These are phyloP conservation scores for Oryza nivara DNA, from an alignment of 176 grass and related monocot species.

Conservation along the genomic window DNA sequence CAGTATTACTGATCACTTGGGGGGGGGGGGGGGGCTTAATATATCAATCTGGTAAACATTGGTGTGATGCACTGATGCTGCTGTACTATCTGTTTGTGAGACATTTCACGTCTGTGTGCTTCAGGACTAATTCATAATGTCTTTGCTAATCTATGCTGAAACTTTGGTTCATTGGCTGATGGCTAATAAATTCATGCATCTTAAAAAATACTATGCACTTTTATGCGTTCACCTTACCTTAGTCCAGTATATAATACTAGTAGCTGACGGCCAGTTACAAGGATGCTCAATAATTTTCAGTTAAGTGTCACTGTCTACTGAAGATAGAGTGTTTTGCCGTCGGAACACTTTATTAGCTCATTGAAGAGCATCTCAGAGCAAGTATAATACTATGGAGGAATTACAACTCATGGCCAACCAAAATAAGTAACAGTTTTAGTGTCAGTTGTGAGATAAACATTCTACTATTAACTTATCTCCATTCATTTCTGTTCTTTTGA, in stretches of 20 bases:
- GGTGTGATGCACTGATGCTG: not conserved
- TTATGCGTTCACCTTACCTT: not conserved
- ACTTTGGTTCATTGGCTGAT: not conserved
- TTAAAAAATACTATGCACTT: not conserved
- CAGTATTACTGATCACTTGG: conserved; percentile 45
- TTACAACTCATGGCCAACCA: not conserved
- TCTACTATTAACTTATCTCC: not conserved
- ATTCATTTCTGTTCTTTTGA: not conserved
- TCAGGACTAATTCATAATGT: not conserved
- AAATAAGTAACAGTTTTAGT: not conserved
- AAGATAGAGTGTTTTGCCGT: not conserved
- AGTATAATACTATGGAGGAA: not conserved
- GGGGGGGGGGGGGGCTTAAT: conserved; percentile 18
- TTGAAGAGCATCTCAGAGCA: not conserved
- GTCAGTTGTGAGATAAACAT: not conserved
- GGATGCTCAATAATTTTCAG: not conserved
- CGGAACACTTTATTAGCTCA: not conserved
- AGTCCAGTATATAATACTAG: not conserved
- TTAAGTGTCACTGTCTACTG: not conserved
- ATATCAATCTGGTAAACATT: conserved; percentile 4
- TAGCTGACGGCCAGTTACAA: not conserved
- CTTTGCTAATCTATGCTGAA: not conserved
- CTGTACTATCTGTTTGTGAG: not conserved
- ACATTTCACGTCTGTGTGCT: not conserved
- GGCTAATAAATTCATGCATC: not conserved